Evolutionary conservation across 495 filamentous ascomycete genomes (phyloP).

Genomic region (Penicillium simplicissimum): DNA sequence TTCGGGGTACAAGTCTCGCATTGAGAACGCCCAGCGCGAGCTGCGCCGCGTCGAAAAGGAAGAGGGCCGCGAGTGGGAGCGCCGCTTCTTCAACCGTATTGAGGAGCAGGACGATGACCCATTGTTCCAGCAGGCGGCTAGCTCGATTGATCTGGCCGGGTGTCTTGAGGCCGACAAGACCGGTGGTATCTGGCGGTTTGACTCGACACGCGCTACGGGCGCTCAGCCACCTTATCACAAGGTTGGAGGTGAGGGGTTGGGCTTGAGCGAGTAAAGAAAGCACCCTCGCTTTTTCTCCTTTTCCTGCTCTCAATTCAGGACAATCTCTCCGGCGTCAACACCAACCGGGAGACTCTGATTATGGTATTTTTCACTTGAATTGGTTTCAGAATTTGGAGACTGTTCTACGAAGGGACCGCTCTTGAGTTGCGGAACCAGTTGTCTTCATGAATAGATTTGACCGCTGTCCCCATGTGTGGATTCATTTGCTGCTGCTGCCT

Average conservation of each 20-base stretch:
- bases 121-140: conserved; percentile 59
- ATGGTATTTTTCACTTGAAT: conserved; percentile 14
- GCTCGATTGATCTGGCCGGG: conserved; percentile 48
- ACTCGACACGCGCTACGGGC: conserved; percentile 60
- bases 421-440: conserved; percentile 6
- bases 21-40: conserved; percentile 88
- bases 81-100: conserved; percentile 74
- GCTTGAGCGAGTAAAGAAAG: conserved; percentile 30
- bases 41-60: conserved; percentile 77
- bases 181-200: conserved; percentile 86
- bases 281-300: neutral
- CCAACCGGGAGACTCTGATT: neutral
- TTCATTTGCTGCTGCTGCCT: conserved; percentile 7
- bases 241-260: conserved; percentile 42
- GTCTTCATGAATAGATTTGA: conserved; percentile 28
- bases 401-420: neutral
- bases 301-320: neutral
- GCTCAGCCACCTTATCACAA: conserved; percentile 48
- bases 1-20: conserved; percentile 76
- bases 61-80: conserved; percentile 77
- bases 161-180: conserved; percentile 77
- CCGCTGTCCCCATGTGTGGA: conserved; percentile 13
- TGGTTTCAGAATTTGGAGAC: conserved; percentile 3
- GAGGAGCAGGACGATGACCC: conserved; percentile 51
- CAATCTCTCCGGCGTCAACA: neutral